Base-by-base conservation (phyloP, 257 asterid genomes). In the Osmanthus fragrans region DNA sequence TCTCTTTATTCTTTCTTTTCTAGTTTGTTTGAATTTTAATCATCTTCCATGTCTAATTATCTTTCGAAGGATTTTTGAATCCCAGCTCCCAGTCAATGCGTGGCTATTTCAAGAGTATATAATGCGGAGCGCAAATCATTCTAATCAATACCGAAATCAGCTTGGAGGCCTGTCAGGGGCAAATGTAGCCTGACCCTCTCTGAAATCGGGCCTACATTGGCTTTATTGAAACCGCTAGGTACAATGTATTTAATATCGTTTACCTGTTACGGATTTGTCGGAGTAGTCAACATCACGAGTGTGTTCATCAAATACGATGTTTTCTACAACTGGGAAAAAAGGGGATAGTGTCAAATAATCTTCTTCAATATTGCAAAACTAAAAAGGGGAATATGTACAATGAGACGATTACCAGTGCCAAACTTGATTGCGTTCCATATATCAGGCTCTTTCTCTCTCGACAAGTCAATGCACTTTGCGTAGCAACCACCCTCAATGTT, bases 401-500 rank as follows among this genome's bases (percentile, higher is more conserved):
- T 70, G 2, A 42, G 40, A 74, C 21, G 45, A 34, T 32, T 83
- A 94, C 98, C 98, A 40, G 96, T 80, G 65, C 97, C 97, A 76
- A 92, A 94, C 91, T 90, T 91, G 76, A 94, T 94, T 58, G 99
- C 99, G 36, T 94, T 92, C 96, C 97, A 94, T 47, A 94, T 94
- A 82, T 94, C 99, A 25, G 99, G 99, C 86, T 94, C 99, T 86
- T 91, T 94, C 85, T 94, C 97, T 80, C 91, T 78, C 0, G 96
- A 79, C 81, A 94, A 84, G 84, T 94, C 99, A 33, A 94, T 82
- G 89, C 99, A 94, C 79, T 94, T 94, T 0, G 98, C 98, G 73
- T 94, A 94, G 86, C 98, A 94, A 58, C 98, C 98, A 19, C 97
- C 98, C 78, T 94, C 99, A 33, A 94, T 94, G 84, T 94, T 94